These are phyloP conservation scores for Trichoderma sp. DNA, from an alignment of 2,329 filamentous ascomycete genomes.

Conservation along the genomic window DNA sequence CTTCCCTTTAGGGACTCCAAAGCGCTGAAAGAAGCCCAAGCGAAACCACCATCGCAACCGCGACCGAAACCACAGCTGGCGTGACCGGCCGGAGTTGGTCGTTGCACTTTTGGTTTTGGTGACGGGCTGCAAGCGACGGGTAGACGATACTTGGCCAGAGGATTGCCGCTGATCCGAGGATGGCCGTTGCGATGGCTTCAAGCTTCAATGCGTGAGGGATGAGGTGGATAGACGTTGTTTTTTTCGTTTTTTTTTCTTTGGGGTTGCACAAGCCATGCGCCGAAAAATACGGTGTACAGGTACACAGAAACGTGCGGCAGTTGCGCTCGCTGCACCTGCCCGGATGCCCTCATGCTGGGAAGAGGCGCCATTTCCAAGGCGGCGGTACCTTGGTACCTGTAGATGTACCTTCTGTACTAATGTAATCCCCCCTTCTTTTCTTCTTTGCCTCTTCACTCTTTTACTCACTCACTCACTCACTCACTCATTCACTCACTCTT, in stretches of 20 bases:
- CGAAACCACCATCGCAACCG: neutral
- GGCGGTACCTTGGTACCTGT: too few species aligned
- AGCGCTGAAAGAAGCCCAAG: neutral
- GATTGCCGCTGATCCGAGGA: neutral
- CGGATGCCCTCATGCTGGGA: neutral
- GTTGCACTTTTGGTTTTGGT: neutral
- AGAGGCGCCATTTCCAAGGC: neutral
- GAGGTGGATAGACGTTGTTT: neutral
- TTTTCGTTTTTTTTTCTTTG: neutral
- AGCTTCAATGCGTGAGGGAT: neutral
- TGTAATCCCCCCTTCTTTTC: neutral
- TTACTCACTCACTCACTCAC: too few species aligned
- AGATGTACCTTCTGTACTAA: neutral
- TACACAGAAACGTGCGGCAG: neutral
- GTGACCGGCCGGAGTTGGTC: neutral
- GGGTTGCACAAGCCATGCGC: neutral
- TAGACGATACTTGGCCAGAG: neutral
- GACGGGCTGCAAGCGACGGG: neutral
- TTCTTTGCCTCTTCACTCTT: too few species aligned
- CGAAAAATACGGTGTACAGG: conserved; percentile 15
- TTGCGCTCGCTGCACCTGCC: conserved; percentile 1
- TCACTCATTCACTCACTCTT: too few species aligned
- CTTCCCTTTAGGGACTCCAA: neutral
- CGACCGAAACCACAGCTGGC: neutral
- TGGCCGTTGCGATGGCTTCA: neutral